Base-by-base conservation (phyloP, 169 alveolate genomes). In the Plasmodium reichenowi region DNA sequence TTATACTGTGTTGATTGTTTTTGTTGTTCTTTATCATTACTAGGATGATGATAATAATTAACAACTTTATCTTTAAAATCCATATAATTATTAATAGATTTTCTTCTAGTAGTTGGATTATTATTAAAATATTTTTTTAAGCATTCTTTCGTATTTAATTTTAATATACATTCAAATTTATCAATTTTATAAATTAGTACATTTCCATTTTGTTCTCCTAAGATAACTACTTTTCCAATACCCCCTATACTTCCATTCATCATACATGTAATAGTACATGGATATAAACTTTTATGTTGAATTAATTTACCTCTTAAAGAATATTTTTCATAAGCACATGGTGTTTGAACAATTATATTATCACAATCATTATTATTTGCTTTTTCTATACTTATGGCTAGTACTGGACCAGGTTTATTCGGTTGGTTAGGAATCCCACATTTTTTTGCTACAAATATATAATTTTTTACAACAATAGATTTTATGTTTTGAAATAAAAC, bases 141-240 rank as follows among this genome's bases (percentile, higher is more conserved):
- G 13, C 88, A 86, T 26, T 86, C 75, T 54, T 59, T 86, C 13
- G 96, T 93, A 70, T 94, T 94, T 52, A 93, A 88, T 52, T 88
- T 90, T n/a, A 93, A 50, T 58, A 93, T 89, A 47, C 94, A 92
- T 60, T 94, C 95, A 66, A 94, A 93, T 43, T 68, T 85, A 12
- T 73, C 93, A 22, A 86, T 66, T 50, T 86, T 85, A 73, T 94
- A 88, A 29, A 94, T 76, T 48, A 94, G 45, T 15, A 94, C 86
- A 74, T 62, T 88, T 0, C 96, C 96, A 59, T 91, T 91, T 89
- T 94, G 96, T 12, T 94, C 71, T 0, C 95, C 96, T 72, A 94
- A 92, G 8, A 93, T 74, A 20, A 76, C 86, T 0, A 91, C 92
- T 66, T 92, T 88, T 0, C 96, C 96, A 15, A 93, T 94, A 8